Conservation (phyloP, 495 filamentous ascomycete genomes). For the Elasticomyces elasticus region DNA sequence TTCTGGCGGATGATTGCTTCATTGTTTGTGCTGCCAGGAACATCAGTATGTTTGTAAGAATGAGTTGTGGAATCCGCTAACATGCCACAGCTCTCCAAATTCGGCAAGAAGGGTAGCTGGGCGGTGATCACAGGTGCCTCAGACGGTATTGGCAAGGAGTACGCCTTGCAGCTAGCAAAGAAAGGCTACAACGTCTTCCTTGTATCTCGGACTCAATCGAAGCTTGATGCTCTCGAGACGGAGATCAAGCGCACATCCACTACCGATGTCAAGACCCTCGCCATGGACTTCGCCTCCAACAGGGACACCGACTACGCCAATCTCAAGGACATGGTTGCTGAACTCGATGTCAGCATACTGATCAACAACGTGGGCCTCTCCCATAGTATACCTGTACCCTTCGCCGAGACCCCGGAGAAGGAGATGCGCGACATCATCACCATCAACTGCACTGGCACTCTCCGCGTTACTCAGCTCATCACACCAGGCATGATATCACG, state of each 20-base stretch:
- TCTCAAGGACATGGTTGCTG: slow-evolving; percentile 54
- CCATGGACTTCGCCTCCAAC: slow-evolving; percentile 86
- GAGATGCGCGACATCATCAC: slow-evolving; percentile 85
- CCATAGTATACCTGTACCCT: slow-evolving; percentile 85
- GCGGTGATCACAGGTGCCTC: slow-evolving; percentile 92
- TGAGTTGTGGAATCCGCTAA: background rate
- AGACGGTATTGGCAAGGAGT: slow-evolving; percentile 96
- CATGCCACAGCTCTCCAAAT: slow-evolving; percentile 61
- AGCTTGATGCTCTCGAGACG: slow-evolving; percentile 64
- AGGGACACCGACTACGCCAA: slow-evolving; percentile 64
- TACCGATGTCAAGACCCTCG: slow-evolving; percentile 60
- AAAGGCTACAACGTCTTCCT: slow-evolving; percentile 90
- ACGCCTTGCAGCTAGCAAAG: slow-evolving; percentile 75
- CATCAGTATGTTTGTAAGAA: slow-evolving; percentile 29
- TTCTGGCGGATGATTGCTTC: slow-evolving; percentile 58
- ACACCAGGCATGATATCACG: slow-evolving; percentile 75
- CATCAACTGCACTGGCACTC: slow-evolving; percentile 84
- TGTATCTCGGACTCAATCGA: slow-evolving; percentile 84
- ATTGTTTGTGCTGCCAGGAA: slow-evolving; percentile 66
- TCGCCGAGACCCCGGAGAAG: slow-evolving; percentile 61
- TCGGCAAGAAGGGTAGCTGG: slow-evolving; percentile 88
- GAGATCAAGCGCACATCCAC: slow-evolving; percentile 62
- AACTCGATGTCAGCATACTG: slow-evolving; percentile 74
- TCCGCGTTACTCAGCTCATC: slow-evolving; percentile 74
- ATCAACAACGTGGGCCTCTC: slow-evolving; percentile 96